Percentiles rank a stretch among this genome's conserved stretches.
phyloP scores from a whole-genome alignment of 176 grass and related monocot genomes.

The Alloteropsis semialata region DNA sequence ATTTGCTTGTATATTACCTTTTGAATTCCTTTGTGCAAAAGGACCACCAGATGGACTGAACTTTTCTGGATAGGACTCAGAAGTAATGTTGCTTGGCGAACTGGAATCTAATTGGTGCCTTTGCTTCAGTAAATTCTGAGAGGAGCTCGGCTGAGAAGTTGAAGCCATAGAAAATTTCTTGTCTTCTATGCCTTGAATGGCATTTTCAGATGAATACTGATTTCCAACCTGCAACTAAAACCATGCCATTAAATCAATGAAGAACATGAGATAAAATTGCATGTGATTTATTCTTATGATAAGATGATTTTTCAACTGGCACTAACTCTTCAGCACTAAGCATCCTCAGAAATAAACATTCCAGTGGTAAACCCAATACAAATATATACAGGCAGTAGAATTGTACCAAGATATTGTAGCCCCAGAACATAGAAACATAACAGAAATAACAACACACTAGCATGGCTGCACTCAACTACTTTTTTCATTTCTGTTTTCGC shows the following conservation, averaged over 20 bases:
- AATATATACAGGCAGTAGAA: background rate
- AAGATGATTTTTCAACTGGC: background rate
- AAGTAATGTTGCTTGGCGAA: slow-evolving; percentile 73
- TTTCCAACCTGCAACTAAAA: slow-evolving; percentile 55
- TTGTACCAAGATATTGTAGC: background rate
- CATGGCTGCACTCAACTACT: background rate
- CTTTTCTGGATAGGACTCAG: slow-evolving; percentile 47
- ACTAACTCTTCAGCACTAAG: background rate
- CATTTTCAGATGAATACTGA: slow-evolving; percentile 44
- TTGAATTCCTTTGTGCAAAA: slow-evolving; percentile 36
- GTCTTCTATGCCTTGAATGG: slow-evolving; percentile 42
- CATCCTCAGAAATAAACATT: slow-evolving; percentile 11
- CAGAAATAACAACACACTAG: background rate
- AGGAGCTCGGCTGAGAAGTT: slow-evolving; percentile 38
- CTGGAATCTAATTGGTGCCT: slow-evolving; percentile 46
- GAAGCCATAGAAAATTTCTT: slow-evolving; percentile 44
- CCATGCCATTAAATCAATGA: slow-evolving; percentile 16
- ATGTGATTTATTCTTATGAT: background rate
- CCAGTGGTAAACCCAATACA: slow-evolving; percentile 1
- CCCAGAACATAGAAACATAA: background rate
- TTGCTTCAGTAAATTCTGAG: slow-evolving; percentile 47
- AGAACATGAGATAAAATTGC: slow-evolving; percentile 3
- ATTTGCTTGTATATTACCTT: slow-evolving; percentile 34
- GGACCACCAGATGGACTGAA: slow-evolving; percentile 47
- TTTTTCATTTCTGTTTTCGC: background rate